phyloP scores from a whole-genome alignment of 345 rosid genomes.

The Salix dunnii region DNA sequence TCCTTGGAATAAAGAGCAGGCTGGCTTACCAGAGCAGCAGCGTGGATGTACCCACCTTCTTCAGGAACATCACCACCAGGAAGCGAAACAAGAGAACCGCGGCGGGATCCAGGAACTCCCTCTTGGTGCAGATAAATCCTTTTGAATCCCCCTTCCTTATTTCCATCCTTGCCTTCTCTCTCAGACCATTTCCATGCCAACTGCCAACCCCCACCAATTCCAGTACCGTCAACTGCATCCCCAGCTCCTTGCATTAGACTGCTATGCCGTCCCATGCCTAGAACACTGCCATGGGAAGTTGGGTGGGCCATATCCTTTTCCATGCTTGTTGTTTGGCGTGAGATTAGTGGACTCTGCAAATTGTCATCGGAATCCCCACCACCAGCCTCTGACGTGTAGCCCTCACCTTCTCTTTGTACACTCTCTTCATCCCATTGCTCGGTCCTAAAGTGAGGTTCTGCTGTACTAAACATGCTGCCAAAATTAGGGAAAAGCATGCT shows the following conservation, averaged over 20 bases:
- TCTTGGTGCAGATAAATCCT: slow-evolving; percentile 83
- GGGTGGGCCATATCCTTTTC: slow-evolving; percentile 71
- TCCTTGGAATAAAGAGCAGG: slow-evolving; percentile 25
- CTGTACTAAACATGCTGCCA: slow-evolving; percentile 90
- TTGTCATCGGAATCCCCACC: slow-evolving; percentile 78
- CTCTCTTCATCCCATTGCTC: slow-evolving; percentile 95
- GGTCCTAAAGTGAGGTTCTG: slow-evolving; percentile 49
- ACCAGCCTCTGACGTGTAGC: slow-evolving; percentile 48
- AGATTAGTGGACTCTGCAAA: slow-evolving; percentile 78
- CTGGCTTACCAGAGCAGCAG: slow-evolving; percentile 60
- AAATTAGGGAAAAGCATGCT: slow-evolving; percentile 77
- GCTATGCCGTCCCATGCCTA: slow-evolving; percentile 65
- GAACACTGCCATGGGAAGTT: slow-evolving; percentile 53
- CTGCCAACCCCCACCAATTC: slow-evolving; percentile 99
- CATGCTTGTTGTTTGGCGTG: slow-evolving; percentile 78
- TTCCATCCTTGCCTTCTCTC: slow-evolving; percentile 64
- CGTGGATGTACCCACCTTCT: slow-evolving; percentile 71
- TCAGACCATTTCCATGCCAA: slow-evolving; percentile 85
- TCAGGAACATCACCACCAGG: slow-evolving; percentile 47
- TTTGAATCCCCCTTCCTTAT: slow-evolving; percentile 74
- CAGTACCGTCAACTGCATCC: slow-evolving; percentile 59
- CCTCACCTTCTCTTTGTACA: slow-evolving; percentile 61
- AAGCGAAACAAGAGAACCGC: slow-evolving; percentile 74
- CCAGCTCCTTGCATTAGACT: slow-evolving; percentile 63
- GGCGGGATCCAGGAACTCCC: slow-evolving; percentile 62